Percentiles rank a stretch among this genome's conserved stretches.
These are phyloP conservation scores for Rhizopus sp. DNA, from an alignment of 371 early-diverging fungal genomes.

Conservation along the genomic window DNA sequence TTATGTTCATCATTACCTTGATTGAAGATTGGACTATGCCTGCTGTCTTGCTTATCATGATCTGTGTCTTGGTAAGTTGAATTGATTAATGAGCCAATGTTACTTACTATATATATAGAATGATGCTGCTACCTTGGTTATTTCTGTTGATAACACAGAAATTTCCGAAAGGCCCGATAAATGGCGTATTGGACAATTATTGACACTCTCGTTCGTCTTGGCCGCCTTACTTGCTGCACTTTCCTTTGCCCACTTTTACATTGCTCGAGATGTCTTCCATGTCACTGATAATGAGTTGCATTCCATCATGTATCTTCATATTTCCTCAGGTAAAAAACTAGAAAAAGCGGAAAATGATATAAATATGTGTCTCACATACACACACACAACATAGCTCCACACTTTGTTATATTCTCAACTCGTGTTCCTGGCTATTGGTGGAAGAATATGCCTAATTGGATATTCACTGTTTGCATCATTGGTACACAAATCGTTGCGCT, in stretches of 20 bases:
- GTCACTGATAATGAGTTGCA: constrained; percentile 54
- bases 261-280: constrained; percentile 68
- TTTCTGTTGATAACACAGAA: constrained; percentile 88
- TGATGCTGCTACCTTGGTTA: constrained; percentile 91
- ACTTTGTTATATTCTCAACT: constrained; percentile 97
- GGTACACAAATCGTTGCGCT: constrained; percentile 92
- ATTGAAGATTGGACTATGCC: constrained; percentile 83
- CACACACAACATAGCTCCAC: constrained; percentile 64
- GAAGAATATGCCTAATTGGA: constrained; percentile 78
- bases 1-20: constrained; percentile 88
- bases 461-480: constrained; percentile 80
- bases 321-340: constrained; percentile 64
- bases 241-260: constrained; percentile 84
- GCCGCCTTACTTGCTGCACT: constrained; percentile 72
- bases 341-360: neutral
- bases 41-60: constrained; percentile 80
- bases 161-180: constrained; percentile 88
- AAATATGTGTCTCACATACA: neutral
- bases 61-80: constrained; percentile 68
- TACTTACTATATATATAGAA: constrained; percentile 45
- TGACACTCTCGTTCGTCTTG: constrained; percentile 76
- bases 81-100: neutral
- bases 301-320: constrained; percentile 88
- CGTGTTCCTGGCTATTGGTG: constrained; percentile 90
- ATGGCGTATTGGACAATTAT: constrained; percentile 90